Percentiles rank a stretch among this genome's conserved stretches.
Conservation (phyloP, 1,284 basidiomycete genomes). For the Abortiporus biennis region DNA sequence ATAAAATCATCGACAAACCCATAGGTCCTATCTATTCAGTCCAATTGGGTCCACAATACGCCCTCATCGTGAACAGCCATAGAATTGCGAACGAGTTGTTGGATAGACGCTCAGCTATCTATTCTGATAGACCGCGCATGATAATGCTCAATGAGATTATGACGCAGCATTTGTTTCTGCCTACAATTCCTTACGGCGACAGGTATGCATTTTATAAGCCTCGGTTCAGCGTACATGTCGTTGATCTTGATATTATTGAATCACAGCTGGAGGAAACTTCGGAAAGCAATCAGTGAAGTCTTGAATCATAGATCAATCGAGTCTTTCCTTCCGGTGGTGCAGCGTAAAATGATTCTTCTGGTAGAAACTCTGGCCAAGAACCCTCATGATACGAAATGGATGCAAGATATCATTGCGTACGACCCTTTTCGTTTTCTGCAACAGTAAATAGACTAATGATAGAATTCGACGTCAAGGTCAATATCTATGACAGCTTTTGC, state of each 20-base stretch:
- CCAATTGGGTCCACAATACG: constrained; percentile 8
- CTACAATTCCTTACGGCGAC: constrained; percentile 12
- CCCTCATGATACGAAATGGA: background rate
- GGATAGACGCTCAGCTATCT: constrained; percentile 14
- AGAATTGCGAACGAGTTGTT: constrained; percentile 15
- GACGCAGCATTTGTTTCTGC: constrained; percentile 10
- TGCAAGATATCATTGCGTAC: background rate
- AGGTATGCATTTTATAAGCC: constrained; percentile 11
- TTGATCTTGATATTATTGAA: background rate
- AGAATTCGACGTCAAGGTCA: too few relatives aligned
- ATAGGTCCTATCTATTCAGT: constrained; percentile 3
- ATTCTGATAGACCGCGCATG: constrained; percentile 14
- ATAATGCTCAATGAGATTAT: constrained; percentile 14
- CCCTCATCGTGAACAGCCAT: constrained; percentile 13
- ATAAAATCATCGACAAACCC: background rate
- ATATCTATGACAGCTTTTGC: too few relatives aligned
- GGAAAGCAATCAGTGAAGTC: constrained; percentile 20
- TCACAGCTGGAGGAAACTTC: constrained; percentile 20
- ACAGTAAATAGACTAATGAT: too few relatives aligned
- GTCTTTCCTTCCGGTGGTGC: background rate
- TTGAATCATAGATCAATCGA: constrained; percentile 6
- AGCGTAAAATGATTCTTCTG: background rate
- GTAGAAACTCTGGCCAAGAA: constrained; percentile 2
- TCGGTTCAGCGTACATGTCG: too few relatives aligned
- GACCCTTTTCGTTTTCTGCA: background rate